phyloP scores from a whole-genome alignment of 768 basidiomycete genomes.

The Suillus decipiens region DNA sequence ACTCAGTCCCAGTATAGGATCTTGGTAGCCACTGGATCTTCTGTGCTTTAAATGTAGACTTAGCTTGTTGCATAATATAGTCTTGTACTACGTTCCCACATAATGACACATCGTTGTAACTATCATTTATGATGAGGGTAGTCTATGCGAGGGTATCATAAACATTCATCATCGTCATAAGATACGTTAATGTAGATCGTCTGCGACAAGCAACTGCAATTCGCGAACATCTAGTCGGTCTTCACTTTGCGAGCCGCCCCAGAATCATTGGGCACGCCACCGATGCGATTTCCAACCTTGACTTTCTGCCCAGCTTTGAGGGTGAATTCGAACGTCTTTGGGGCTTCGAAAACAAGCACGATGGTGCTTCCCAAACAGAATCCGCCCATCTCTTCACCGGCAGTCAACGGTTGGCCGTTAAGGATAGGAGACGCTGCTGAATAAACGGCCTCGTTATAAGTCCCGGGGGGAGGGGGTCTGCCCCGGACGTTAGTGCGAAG shows the following conservation, averaged over 20 bases:
- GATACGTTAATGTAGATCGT: constrained; percentile 1
- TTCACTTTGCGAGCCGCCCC: constrained; percentile 36
- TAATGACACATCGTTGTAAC: constrained; percentile 11
- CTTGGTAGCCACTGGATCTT: constrained; percentile 23
- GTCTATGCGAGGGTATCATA: constrained; percentile 13
- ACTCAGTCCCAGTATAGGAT: constrained; percentile 17
- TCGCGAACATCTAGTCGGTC: constrained; percentile 24
- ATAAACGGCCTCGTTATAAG: constrained; percentile 92
- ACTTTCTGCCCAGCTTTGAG: constrained; percentile 82
- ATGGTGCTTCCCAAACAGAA: constrained; percentile 96
- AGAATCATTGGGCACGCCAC: constrained; percentile 43
- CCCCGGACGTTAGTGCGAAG: constrained; percentile 89
- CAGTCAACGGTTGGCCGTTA: constrained; percentile 81
- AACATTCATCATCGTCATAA: constrained; percentile 16
- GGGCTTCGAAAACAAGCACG: constrained; percentile 96
- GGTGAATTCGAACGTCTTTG: constrained; percentile 74
- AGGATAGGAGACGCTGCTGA: constrained; percentile 79
- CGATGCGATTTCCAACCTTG: constrained; percentile 82
- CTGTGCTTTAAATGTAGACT: constrained; percentile 8
- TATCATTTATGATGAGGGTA: background rate
- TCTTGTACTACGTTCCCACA: constrained; percentile 11
- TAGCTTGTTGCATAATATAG: constrained; percentile 8
- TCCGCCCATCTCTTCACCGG: constrained; percentile 97
- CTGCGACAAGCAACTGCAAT: background rate
- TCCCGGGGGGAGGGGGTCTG: constrained; percentile 72